Conservation (phyloP, 352 stramenopile genomes). For the Nannochloropsis limnetica region DNA sequence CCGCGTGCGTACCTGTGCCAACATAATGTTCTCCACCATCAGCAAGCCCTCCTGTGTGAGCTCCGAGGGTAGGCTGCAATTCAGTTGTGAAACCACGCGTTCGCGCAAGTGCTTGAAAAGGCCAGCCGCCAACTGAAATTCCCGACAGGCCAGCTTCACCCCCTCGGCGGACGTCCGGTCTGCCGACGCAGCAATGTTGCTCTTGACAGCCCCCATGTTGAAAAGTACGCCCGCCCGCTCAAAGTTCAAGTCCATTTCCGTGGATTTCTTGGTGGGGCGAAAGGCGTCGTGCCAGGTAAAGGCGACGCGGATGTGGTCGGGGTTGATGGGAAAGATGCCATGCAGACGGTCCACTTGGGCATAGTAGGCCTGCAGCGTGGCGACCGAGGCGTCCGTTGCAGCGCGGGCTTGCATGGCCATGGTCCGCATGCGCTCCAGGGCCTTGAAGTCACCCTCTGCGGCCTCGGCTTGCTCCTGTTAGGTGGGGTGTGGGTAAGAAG, state of each 20-base stretch:
- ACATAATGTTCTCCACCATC: slow-evolving; percentile 54
- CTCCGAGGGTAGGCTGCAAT: slow-evolving; percentile 40
- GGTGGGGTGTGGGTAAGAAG: slow-evolving; percentile 47
- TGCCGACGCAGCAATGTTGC: slow-evolving; percentile 66
- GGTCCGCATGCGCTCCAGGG: slow-evolving; percentile 44
- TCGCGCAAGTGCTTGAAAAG: slow-evolving; percentile 49
- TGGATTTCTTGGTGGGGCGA: slow-evolving; percentile 69
- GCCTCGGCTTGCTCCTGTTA: slow-evolving; percentile 49
- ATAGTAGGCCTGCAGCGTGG: slow-evolving; percentile 66
- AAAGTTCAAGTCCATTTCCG: slow-evolving; percentile 60
- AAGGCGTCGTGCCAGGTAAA: slow-evolving; percentile 83
- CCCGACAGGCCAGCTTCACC: slow-evolving; percentile 67
- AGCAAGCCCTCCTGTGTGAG: slow-evolving; percentile 54
- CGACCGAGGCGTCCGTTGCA: slow-evolving; percentile 61
- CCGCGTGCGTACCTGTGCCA: slow-evolving; percentile 47
- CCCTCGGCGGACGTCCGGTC: slow-evolving; percentile 65
- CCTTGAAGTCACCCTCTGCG: slow-evolving; percentile 42
- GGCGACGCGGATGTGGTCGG: slow-evolving; percentile 56
- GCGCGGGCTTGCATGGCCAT: slow-evolving; percentile 66
- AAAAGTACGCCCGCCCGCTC: slow-evolving; percentile 73
- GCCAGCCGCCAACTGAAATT: slow-evolving; percentile 72
- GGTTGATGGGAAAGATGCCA: slow-evolving; percentile 58
- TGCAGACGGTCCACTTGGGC: slow-evolving; percentile 63
- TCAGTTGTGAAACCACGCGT: slow-evolving; percentile 4
- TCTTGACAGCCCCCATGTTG: slow-evolving; percentile 70